These are phyloP conservation scores for Trametes gibbosa DNA, from an alignment of 768 basidiomycete species.

Conservation along the genomic window DNA sequence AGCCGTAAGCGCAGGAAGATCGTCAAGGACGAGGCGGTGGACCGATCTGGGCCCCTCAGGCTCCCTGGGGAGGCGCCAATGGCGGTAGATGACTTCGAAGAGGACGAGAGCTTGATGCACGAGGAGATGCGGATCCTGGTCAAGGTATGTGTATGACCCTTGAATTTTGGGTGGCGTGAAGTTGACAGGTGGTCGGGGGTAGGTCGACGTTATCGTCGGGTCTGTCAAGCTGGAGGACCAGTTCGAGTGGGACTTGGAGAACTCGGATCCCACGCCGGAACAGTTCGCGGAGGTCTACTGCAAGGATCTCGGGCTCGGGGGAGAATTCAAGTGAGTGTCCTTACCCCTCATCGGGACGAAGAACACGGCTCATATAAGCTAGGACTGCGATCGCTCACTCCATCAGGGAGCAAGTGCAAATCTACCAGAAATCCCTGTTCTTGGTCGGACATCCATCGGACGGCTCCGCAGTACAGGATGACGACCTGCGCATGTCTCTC, in stretches of 20 bases:
- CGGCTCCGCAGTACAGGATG: conserved; percentile 76
- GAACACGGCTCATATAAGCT: neutral
- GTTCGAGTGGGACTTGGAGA: conserved; percentile 97
- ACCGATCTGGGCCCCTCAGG: conserved; percentile 7
- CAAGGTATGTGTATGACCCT: conserved; percentile 58
- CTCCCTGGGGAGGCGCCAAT: conserved; percentile 35
- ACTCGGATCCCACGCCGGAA: conserved; percentile 78
- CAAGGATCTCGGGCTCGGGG: conserved; percentile 82
- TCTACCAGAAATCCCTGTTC: conserved; percentile 89
- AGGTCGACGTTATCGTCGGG: conserved; percentile 96
- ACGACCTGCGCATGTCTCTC: conserved; percentile 88
- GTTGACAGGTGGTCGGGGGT: neutral
- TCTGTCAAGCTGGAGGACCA: conserved; percentile 92
- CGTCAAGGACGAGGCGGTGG: conserved; percentile 28
- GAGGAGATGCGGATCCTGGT: conserved; percentile 93
- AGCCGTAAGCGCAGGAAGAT: conserved; percentile 45
- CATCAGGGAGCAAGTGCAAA: conserved; percentile 92
- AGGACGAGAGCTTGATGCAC: conserved; percentile 61
- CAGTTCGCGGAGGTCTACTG: conserved; percentile 87
- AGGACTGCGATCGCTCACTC: conserved; percentile 95
- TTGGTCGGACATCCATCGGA: conserved; percentile 86
- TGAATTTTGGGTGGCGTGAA: neutral
- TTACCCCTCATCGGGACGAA: neutral
- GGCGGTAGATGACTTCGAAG: conserved; percentile 57
- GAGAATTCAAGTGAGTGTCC: conserved; percentile 82